phyloP scores from a whole-genome alignment of 129 eudicot species.

The Artemisia annua region DNA sequence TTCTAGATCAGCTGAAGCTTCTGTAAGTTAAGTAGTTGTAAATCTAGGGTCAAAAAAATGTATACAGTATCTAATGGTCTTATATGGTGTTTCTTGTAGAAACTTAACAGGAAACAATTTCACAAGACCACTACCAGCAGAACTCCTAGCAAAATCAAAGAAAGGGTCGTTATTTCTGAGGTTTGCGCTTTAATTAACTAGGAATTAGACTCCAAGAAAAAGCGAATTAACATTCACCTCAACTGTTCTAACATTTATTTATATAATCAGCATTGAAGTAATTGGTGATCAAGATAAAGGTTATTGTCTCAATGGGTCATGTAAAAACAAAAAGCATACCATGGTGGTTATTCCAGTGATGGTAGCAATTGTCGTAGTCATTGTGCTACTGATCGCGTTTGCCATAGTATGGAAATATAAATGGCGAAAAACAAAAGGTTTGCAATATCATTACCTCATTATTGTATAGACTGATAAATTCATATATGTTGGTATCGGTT shows the following conservation, averaged over 20 bases:
- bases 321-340: background rate
- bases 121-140: constrained; percentile 36
- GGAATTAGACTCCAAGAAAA: background rate
- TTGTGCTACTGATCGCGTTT: too few relatives aligned
- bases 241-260: background rate
- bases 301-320: background rate
- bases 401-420: too few relatives aligned
- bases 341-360: background rate
- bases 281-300: background rate
- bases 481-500: too few relatives aligned
- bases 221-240: background rate
- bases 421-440: too few relatives aligned
- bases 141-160: constrained; percentile 22
- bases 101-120: constrained; percentile 31
- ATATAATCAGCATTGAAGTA: background rate
- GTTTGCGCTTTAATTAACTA: constrained; percentile 1
- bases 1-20: too few relatives aligned
- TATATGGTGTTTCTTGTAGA: constrained; percentile 1
- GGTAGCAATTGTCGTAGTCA: too few relatives aligned
- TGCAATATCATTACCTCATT: too few relatives aligned
- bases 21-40: background rate
- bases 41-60: background rate
- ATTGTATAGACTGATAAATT: background rate
- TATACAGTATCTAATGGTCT: too few relatives aligned
- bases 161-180: constrained; percentile 24